phyloP scores from a whole-genome alignment of 192 early-diverging fungal genomes.

The Coemansia sp. region DNA sequence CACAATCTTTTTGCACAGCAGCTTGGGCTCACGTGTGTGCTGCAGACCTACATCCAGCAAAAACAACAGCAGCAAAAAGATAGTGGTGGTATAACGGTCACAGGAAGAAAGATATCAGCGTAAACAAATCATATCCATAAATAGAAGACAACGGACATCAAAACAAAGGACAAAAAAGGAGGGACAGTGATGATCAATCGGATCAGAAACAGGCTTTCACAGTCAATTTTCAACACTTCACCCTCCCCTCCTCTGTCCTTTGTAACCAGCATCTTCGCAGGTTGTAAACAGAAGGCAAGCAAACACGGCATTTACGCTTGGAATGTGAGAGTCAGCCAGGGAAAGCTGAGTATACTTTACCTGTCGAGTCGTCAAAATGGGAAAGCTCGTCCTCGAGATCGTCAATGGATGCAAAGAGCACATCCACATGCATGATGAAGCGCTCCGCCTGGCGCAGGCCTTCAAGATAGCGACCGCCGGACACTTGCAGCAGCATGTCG shows the following conservation, averaged over 20 bases:
- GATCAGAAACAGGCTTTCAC: not conserved
- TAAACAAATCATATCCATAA: not conserved
- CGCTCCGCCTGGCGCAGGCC: slow-evolving; percentile 78
- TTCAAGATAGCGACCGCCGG: slow-evolving; percentile 77
- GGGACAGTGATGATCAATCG: not conserved
- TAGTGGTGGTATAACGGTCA: not conserved
- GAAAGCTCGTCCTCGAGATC: slow-evolving; percentile 73
- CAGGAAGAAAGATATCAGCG: not conserved
- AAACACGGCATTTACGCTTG: too few species aligned
- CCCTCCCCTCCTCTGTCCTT: not conserved
- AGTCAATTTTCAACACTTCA: not conserved
- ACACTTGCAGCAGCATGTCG: slow-evolving; percentile 90
- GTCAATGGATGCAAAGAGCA: slow-evolving; percentile 87
- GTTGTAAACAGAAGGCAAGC: not conserved
- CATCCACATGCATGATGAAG: slow-evolving; percentile 91
- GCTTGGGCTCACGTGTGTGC: slow-evolving; percentile 87
- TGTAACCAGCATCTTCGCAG: not conserved
- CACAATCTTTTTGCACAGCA: slow-evolving; percentile 92
- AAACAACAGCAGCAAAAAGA: not conserved
- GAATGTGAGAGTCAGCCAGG: not conserved
- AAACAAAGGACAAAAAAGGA: not conserved
- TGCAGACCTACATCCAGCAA: slow-evolving; percentile 53
- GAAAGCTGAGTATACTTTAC: slow-evolving; percentile 21
- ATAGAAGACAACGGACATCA: not conserved
- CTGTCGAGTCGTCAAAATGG: slow-evolving; percentile 63